A percentile compares a stretch with the other conserved stretches of the same genome.
phyloP scores from a whole-genome alignment of 768 basidiomycete species.

The Lactarius evosmus region DNA sequence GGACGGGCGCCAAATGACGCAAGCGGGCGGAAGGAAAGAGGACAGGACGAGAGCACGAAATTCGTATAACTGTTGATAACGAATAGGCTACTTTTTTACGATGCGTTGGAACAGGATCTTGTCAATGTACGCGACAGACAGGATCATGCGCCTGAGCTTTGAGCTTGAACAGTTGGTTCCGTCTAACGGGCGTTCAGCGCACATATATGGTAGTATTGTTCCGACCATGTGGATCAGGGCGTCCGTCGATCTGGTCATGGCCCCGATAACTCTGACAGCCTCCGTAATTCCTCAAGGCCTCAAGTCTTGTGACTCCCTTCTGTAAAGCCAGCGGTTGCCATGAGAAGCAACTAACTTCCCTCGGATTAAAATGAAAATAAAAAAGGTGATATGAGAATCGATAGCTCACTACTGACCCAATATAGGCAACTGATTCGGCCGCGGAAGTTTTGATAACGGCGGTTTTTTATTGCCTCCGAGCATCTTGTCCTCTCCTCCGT shows the following conservation, averaged over 20 bases:
- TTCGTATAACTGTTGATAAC: not conserved
- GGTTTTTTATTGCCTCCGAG: not conserved
- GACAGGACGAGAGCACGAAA: not conserved
- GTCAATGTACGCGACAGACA: not conserved
- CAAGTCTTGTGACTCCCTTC: constrained; percentile 10
- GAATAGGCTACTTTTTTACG: not conserved
- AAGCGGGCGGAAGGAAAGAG: not conserved
- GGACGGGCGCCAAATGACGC: constrained; percentile 5
- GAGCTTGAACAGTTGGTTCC: not conserved
- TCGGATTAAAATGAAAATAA: not conserved
- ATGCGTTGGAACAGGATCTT: not conserved
- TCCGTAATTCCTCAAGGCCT: not conserved
- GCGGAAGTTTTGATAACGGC: constrained; percentile 22
- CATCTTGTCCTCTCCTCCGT: not conserved
- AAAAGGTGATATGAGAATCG: not conserved
- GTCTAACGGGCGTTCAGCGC: not conserved
- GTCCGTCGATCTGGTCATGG: constrained; percentile 16
- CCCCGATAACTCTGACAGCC: not conserved
- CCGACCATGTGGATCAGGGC: constrained; percentile 11
- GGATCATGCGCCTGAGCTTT: too few relatives aligned
- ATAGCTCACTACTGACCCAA: not conserved
- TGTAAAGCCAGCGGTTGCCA: constrained; percentile 12
- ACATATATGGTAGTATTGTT: not conserved
- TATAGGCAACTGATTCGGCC: constrained; percentile 19
- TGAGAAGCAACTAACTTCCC: not conserved